Evolutionary conservation across 2,329 filamentous ascomycete species (phyloP).

Genomic region (Fusarium humuli): DNA sequence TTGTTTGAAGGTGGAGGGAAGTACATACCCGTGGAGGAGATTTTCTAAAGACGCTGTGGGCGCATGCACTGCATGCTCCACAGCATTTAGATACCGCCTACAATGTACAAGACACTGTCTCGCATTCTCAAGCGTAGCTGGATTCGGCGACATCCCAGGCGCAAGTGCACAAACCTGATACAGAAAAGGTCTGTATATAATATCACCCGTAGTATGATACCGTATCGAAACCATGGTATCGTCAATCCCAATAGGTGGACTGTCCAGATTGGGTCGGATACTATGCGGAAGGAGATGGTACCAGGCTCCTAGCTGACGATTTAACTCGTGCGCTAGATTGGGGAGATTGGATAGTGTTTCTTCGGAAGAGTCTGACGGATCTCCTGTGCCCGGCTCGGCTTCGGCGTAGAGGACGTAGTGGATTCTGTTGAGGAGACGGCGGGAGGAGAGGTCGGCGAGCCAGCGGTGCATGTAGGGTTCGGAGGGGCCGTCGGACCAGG

Average conservation of each 20-base stretch:
- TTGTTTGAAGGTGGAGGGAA: too few species aligned
- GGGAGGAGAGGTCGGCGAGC: constrained; percentile 36
- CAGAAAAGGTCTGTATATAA: constrained; percentile 35
- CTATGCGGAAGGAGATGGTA: constrained; percentile 39
- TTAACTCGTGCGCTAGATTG: constrained; percentile 28
- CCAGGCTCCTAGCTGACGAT: constrained; percentile 35
- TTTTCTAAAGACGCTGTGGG: constrained; percentile 35
- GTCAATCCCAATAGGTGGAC: constrained; percentile 11
- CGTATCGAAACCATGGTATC: constrained; percentile 37
- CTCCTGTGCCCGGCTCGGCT: constrained; percentile 27
- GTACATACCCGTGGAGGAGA: constrained; percentile 30
- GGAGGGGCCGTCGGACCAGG: constrained; percentile 23
- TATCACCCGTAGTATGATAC: constrained; percentile 34
- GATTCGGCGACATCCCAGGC: neutral
- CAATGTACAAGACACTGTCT: constrained; percentile 35
- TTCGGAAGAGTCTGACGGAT: neutral
- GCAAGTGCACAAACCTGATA: constrained; percentile 31
- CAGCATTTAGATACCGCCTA: constrained; percentile 22
- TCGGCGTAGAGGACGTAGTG: constrained; percentile 39
- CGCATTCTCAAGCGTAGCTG: constrained; percentile 32
- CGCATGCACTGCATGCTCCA: constrained; percentile 25
- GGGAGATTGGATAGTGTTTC: constrained; percentile 15
- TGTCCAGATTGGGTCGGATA: constrained; percentile 28
- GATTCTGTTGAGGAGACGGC: constrained; percentile 32
- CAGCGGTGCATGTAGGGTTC: constrained; percentile 39